Conservation (phyloP, 441 rosid species). For the Rhodomyrtus psidioides region DNA sequence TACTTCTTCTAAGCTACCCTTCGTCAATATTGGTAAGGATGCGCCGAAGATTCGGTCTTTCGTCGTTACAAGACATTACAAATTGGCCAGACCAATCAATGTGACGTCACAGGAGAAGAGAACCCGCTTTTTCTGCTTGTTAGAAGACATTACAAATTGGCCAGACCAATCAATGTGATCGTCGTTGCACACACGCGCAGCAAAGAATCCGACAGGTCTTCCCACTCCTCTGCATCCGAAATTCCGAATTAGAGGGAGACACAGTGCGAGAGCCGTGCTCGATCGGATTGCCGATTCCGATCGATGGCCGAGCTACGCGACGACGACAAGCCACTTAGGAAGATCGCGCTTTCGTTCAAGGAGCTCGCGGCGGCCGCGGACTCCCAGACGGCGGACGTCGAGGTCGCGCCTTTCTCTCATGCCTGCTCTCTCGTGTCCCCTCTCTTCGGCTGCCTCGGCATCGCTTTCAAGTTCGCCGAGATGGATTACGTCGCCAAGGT, state of each 20-base stretch:
- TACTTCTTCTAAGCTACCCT: neutral
- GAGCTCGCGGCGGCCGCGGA: conserved; percentile 46
- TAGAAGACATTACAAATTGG: no score
- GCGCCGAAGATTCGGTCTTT: no score
- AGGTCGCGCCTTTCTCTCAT: conserved; percentile 58
- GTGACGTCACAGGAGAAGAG: neutral
- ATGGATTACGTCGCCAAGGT: conserved; percentile 94
- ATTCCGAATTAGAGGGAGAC: neutral
- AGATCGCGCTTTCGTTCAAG: conserved; percentile 65
- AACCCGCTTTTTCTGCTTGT: neutral
- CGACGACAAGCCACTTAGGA: conserved; percentile 48
- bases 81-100: neutral
- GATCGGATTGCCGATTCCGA: neutral
- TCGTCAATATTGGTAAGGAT: no score
- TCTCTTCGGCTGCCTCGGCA: conserved; percentile 81
- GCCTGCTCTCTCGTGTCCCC: conserved; percentile 90
- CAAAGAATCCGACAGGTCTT: neutral
- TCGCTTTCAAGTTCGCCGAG: conserved; percentile 94
- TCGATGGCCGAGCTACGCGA: neutral
- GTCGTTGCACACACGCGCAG: neutral
- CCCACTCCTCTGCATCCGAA: no score
- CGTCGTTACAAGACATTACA: no score
- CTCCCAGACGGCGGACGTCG: conserved; percentile 35
- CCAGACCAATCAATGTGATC: no score
- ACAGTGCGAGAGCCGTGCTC: neutral